Evolutionary conservation across 495 filamentous ascomycete genomes (phyloP).

Genomic region (Aspergillus baeticus): DNA sequence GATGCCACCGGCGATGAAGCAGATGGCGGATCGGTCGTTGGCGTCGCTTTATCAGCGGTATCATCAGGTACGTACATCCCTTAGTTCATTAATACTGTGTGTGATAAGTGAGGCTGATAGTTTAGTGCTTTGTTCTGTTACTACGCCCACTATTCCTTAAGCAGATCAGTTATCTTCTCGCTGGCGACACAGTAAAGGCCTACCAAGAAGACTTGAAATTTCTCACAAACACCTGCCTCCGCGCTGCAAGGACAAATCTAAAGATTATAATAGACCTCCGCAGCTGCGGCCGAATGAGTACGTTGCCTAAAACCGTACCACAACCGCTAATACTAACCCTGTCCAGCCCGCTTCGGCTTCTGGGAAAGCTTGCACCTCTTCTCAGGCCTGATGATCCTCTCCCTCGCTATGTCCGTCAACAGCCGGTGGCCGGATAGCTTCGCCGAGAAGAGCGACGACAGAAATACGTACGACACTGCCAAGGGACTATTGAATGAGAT

Average conservation of each 20-base stretch:
- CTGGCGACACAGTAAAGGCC: not conserved
- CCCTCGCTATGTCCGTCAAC: not conserved
- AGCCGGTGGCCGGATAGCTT: not conserved
- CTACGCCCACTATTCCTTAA: not conserved
- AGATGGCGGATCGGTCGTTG: slow-evolving; percentile 3
- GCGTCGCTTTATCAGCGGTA: not conserved
- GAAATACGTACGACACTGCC: not conserved
- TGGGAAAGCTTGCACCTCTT: slow-evolving; percentile 6
- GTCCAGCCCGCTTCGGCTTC: slow-evolving; percentile 1
- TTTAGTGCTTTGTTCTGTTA: not conserved
- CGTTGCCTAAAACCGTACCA: not conserved
- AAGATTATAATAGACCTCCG: not conserved
- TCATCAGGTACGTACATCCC: not conserved
- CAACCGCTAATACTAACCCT: not conserved
- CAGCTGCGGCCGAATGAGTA: not conserved
- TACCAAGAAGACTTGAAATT: not conserved
- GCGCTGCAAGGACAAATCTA: not conserved
- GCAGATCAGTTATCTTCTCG: slow-evolving; percentile 1
- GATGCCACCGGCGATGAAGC: not conserved
- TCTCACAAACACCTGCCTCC: slow-evolving; percentile 1
- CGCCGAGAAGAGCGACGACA: not conserved
- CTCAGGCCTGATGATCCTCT: not conserved
- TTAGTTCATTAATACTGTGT: no score
- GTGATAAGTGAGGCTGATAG: not conserved
- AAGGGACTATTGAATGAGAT: not conserved